Conservation (phyloP, 2,329 filamentous ascomycete species). For the Colletotrichum abscissum region DNA sequence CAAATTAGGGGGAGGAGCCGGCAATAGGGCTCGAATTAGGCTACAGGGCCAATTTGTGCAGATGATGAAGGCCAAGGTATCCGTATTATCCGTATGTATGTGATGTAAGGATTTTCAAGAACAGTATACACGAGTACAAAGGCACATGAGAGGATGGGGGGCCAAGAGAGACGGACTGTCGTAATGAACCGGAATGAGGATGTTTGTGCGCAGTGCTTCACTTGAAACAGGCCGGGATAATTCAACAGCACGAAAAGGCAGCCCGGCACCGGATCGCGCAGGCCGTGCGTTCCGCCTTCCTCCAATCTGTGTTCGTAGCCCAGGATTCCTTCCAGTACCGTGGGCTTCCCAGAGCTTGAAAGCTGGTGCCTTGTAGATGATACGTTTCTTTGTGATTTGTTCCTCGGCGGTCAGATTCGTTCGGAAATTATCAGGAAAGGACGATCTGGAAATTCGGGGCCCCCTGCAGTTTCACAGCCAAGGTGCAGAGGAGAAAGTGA, state of each 20-base stretch:
- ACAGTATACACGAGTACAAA: background rate
- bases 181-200: background rate
- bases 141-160: background rate
- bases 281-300: background rate
- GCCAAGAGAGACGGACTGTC: background rate
- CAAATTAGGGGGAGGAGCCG: background rate
- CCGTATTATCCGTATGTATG: too few species aligned
- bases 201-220: constrained; percentile 27
- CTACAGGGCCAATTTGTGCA: background rate
- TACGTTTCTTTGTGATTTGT: too few species aligned
- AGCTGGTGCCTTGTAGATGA: too few species aligned
- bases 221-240: constrained; percentile 25
- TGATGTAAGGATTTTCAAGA: too few species aligned
- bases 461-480: background rate
- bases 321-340: too few species aligned
- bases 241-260: background rate
- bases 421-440: constrained; percentile 27
- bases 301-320: too few species aligned
- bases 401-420: background rate
- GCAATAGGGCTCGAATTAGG: background rate
- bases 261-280: background rate
- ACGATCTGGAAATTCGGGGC: background rate
- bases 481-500: background rate
- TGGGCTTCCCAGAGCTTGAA: too few species aligned
- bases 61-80: background rate